Evolutionary conservation across 2,329 filamentous ascomycete genomes (phyloP), one percentile per base, ranked within the genome.

Genomic region (Pestalotiopsis sp.): DNA sequence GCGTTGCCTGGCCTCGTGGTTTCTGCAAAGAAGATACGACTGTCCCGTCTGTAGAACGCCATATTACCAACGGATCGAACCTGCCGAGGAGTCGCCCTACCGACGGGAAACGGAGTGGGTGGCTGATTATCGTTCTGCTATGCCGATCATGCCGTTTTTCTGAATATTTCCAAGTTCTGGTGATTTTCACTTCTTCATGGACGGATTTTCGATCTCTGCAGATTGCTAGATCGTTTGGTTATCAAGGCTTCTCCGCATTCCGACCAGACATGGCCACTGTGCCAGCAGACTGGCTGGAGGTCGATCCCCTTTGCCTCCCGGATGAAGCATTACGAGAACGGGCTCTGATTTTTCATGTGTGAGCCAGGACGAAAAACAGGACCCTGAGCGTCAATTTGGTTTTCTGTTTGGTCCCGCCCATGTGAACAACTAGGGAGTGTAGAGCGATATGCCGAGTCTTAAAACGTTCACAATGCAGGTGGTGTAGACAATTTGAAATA

Each of bases 1-100:
- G 4, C 76, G 75, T 7, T 83, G 82, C 27, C 74, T 84, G 27
- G 78, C 76, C 2, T 77, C 76, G 0, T 84, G 81, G 81, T 81
- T 81, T 64, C 67, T 81, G 41, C 75, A 76, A 36, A 74, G 76
- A 23, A 74, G 80, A 3, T 77, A 78, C 65, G 75, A 79, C 38
- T 84, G 82, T 45, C 81, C 81, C 0, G 72, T 83, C 1, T 84
- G 82, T 67, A 72, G 82, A 23, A 72, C 71, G 12, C 71, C 68
- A 7, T 83, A 81, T 68, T 83, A 76, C 64, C 70, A 73, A 58
- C 61, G 39, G 25, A 64, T 66, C 23, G 71, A 70, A 45, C 45
- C 45, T n/a, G 41, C 60, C 13, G 63, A 64, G 23, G 45, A 52
- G n/a, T 52, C 45, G 20, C 45, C 45, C 20, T 52, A 52, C 17